A percentile compares a stretch with the other conserved stretches of the same genome.
Evolutionary conservation across 2,329 filamentous ascomycete genomes (phyloP).

Genomic region (Fusarium heterosporum): DNA sequence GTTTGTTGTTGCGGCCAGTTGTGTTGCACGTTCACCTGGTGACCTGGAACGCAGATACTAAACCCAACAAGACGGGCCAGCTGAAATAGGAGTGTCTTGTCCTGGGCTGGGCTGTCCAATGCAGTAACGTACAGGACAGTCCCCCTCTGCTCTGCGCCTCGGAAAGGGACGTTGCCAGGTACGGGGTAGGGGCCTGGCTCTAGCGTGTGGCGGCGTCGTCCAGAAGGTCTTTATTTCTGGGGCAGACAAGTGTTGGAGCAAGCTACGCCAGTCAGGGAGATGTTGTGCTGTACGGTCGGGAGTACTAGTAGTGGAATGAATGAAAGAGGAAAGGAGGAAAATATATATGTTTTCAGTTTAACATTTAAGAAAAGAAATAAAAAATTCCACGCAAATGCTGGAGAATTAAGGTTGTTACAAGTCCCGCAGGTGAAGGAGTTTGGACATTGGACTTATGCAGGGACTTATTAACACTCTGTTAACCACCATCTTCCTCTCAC

Average conservation of each 20-base stretch:
- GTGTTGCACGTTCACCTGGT: conserved; percentile 43
- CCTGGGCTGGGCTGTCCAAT: conserved; percentile 5
- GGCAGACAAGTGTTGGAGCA: conserved; percentile 38
- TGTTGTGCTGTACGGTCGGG: conserved; percentile 19
- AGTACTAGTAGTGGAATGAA: neutral
- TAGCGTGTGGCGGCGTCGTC: conserved; percentile 40
- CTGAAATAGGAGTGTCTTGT: conserved; percentile 43
- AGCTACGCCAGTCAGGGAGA: conserved; percentile 15
- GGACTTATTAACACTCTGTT: conserved; percentile 10
- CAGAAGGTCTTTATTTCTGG: conserved; percentile 41
- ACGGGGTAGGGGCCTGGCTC: conserved; percentile 30
- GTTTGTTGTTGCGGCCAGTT: conserved; percentile 31
- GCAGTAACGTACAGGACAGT: conserved; percentile 22
- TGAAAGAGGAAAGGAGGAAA: neutral
- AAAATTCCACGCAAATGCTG: neutral
- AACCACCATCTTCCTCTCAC: neutral
- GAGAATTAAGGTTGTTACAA: neutral
- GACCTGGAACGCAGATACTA: conserved; percentile 42
- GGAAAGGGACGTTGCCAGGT: conserved; percentile 40
- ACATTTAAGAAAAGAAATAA: neutral
- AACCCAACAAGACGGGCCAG: conserved; percentile 37
- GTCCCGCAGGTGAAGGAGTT: neutral
- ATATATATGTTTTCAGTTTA: neutral
- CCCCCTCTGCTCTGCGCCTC: conserved; percentile 45
- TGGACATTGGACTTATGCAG: conserved; percentile 18